Conservation (phyloP, 2,329 filamentous ascomycete genomes). For the Beauveria rudraprayagi region DNA sequence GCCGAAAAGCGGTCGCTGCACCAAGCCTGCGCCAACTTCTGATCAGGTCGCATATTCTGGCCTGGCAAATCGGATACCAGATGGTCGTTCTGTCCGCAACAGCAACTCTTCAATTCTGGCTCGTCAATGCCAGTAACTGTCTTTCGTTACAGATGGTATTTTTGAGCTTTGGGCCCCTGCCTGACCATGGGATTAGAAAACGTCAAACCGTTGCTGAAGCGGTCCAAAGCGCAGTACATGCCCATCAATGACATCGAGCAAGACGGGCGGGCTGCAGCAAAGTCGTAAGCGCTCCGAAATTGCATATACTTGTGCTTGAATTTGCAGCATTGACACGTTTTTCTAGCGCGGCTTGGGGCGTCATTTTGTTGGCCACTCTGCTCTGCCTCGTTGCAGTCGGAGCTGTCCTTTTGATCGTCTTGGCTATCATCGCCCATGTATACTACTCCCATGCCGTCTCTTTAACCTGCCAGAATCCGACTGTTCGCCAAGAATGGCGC, state of each 20-base stretch:
- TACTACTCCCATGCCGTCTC: neutral
- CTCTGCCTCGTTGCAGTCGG: neutral
- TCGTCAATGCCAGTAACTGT: neutral
- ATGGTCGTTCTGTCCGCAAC: neutral
- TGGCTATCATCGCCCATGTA: neutral
- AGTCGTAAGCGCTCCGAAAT: neutral
- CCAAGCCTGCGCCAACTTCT: neutral
- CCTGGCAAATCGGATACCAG: neutral
- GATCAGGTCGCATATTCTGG: neutral
- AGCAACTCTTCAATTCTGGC: no score
- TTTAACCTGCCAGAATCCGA: neutral
- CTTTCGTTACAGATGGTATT: neutral
- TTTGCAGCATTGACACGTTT: neutral
- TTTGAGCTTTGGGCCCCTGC: neutral
- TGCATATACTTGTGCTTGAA: neutral
- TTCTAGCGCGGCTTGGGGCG: neutral
- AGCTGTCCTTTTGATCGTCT: neutral
- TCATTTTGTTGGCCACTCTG: neutral
- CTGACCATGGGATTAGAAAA: neutral
- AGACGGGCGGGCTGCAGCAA: neutral
- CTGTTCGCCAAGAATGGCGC: constrained; percentile 4
- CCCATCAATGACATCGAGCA: neutral
- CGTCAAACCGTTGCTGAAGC: neutral
- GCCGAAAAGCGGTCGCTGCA: neutral
- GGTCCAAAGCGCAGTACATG: neutral